Base-by-base conservation (phyloP, 345 rosid genomes). In the Nasturtium officinale region DNA sequence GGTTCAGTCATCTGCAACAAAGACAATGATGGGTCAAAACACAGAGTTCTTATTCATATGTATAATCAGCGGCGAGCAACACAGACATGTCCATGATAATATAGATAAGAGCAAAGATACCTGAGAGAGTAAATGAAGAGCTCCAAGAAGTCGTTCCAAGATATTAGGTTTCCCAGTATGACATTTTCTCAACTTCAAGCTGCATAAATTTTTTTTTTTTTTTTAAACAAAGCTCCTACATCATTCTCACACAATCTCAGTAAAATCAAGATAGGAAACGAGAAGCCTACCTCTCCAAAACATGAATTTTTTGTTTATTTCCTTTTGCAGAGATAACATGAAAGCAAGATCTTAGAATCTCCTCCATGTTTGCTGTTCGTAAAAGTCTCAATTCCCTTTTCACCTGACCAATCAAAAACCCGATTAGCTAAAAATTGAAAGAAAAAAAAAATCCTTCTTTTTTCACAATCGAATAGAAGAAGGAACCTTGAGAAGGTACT, bases 1-100 rank as follows among this genome's bases (percentile, higher is more conserved):
- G 97, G 92, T 76, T 91, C 96, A 67, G 87, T 89, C 87, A 92
- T 89, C 99, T 91, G 94, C 80, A 83, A 72, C 47, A 70, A 43
- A 73, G 51, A 81, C 58, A 70, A 18, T 25, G 37, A 58, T 51
- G 33, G 61, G 11, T 47, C 23, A 77, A 13, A 43, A 60, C 20
- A 21, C 20, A 18, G 28, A 10, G 15, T 6, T 42, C 67, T 56
- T 30, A 52, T 45, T 67, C 64, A 59, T 28, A 67, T 9, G 9
- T 9, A 38, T n/a, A 18, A 70, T 16, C 50, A 12, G 5, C n/a
- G n/a, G n/a, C n/a, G n/a, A 40, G 32, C 46, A 12, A 60, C 28
- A 50, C 11, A 73, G 6, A 43, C 9, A 45, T 6, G 1, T 50
- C 32, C 7, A 20, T 13, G 7, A n/a, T 21, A 40, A 43, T 15